phyloP scores from a whole-genome alignment of 2,329 filamentous ascomycete species.

The Grosmannia clavigera region DNA sequence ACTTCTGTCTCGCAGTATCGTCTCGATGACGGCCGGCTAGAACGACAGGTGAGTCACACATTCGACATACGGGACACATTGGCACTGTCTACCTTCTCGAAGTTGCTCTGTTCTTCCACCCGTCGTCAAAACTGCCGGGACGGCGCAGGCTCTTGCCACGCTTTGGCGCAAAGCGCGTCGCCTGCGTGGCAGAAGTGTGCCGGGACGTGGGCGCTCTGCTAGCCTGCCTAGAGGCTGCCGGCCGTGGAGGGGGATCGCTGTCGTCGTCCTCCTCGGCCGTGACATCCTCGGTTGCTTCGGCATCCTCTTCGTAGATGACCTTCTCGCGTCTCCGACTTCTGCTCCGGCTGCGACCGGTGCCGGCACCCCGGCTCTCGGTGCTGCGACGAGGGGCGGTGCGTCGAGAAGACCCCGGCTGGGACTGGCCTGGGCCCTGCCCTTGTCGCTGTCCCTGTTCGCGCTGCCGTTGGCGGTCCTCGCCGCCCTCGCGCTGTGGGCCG shows the following conservation, averaged over 20 bases:
- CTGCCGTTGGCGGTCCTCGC: neutral
- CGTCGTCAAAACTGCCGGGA: constrained; percentile 5
- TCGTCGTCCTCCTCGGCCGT: constrained; percentile 5
- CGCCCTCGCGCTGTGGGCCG: neutral
- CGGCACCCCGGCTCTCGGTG: constrained; percentile 5
- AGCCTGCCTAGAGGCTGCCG: constrained; percentile 6
- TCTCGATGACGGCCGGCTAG: constrained; percentile 5
- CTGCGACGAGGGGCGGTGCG: constrained; percentile 2
- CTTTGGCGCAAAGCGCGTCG: constrained; percentile 1
- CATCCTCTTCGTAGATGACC: constrained; percentile 10
- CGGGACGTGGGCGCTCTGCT: constrained; percentile 15
- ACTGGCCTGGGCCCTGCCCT: neutral
- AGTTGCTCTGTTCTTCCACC: constrained; percentile 3
- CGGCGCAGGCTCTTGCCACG: constrained; percentile 9
- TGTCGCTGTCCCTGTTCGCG: neutral
- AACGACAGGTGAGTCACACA: neutral
- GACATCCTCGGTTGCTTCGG: constrained; percentile 5
- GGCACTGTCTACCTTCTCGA: constrained; percentile 7
- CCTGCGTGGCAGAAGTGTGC: constrained; percentile 12
- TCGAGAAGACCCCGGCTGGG: constrained; percentile 1
- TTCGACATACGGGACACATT: neutral
- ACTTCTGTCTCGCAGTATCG: constrained; percentile 11
- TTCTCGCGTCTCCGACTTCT: constrained; percentile 1
- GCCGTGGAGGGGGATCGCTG: constrained; percentile 4
- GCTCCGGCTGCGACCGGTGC: constrained; percentile 2